phyloP scores from a whole-genome alignment of 805 yeast genomes.

The Saccharomycopsis vini region DNA sequence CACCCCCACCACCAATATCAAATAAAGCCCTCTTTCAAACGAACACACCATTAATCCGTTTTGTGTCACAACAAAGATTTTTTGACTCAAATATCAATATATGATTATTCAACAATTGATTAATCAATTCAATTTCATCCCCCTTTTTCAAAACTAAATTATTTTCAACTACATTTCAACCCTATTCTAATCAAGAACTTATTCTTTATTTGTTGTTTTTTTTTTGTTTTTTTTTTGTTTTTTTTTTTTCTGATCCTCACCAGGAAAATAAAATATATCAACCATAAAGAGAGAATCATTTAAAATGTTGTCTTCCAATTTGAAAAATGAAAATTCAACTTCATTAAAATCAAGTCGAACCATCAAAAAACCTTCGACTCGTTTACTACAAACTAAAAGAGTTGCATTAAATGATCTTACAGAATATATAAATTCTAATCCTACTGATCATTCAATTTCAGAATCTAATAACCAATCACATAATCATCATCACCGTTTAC shows the following conservation, averaged over 20 bases:
- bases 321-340: not conserved
- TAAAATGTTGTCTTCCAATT: not conserved
- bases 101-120: too few species aligned
- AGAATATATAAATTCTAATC: slow-evolving; percentile 4
- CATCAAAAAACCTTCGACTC: not conserved
- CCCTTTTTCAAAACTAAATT: too few species aligned
- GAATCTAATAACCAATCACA: not conserved
- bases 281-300: too few species aligned
- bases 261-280: not conserved
- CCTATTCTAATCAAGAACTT: too few species aligned
- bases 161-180: too few species aligned
- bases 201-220: not conserved
- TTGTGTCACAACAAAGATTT: too few species aligned
- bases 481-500: not conserved
- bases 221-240: not conserved
- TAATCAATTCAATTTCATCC: too few species aligned
- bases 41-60: too few species aligned
- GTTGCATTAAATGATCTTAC: slow-evolving; percentile 12
- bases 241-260: not conserved
- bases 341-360: not conserved
- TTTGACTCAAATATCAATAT: too few species aligned
- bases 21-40: too few species aligned
- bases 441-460: not conserved
- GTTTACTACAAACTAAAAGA: not conserved
- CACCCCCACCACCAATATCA: too few species aligned